These are phyloP conservation scores for Ascocoryne sarcoides DNA, from an alignment of 2,329 filamentous ascomycete genomes.

Conservation along the genomic window DNA sequence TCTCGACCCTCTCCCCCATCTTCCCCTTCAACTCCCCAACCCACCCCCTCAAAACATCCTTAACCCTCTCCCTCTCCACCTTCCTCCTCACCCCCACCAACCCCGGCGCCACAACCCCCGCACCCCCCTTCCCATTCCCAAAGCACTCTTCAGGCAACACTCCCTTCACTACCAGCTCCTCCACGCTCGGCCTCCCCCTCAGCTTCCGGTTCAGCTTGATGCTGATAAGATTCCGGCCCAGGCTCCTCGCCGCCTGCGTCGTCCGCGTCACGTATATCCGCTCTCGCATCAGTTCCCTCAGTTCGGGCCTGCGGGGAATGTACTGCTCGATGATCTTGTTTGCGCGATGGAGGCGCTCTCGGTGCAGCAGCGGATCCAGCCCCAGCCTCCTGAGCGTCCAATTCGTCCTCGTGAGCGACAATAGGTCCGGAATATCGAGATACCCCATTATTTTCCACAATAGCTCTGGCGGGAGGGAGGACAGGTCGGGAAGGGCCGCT, in stretches of 20 bases:
- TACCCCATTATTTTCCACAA: constrained; percentile 35
- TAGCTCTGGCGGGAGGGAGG: constrained; percentile 30
- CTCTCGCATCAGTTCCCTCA: constrained; percentile 52
- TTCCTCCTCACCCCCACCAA: constrained; percentile 54
- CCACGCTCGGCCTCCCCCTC: constrained; percentile 48
- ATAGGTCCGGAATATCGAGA: constrained; percentile 38
- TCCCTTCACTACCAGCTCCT: constrained; percentile 51
- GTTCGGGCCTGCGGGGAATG: constrained; percentile 48
- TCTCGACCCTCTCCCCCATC: constrained; percentile 19
- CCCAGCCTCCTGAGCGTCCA: constrained; percentile 54
- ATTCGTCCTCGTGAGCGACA: constrained; percentile 31
- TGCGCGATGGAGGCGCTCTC: constrained; percentile 48
- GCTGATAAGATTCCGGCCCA: constrained; percentile 53
- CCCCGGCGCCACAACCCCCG: constrained; percentile 39
- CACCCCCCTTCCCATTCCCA: constrained; percentile 28
- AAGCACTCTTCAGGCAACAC: constrained; percentile 60
- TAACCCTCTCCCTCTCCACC: constrained; percentile 58
- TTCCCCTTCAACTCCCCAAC: constrained; percentile 37
- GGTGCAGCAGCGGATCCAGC: constrained; percentile 56
- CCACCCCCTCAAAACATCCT: constrained; percentile 57
- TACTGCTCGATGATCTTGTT: constrained; percentile 46
- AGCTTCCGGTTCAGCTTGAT: constrained; percentile 58
- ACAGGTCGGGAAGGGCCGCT: constrained; percentile 2
- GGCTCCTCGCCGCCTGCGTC: constrained; percentile 52
- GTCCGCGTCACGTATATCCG: constrained; percentile 61